A percentile compares a stretch with the other conserved stretches of the same genome.
phyloP scores from a whole-genome alignment of 768 basidiomycete species.

The Calvatia gigantea region DNA sequence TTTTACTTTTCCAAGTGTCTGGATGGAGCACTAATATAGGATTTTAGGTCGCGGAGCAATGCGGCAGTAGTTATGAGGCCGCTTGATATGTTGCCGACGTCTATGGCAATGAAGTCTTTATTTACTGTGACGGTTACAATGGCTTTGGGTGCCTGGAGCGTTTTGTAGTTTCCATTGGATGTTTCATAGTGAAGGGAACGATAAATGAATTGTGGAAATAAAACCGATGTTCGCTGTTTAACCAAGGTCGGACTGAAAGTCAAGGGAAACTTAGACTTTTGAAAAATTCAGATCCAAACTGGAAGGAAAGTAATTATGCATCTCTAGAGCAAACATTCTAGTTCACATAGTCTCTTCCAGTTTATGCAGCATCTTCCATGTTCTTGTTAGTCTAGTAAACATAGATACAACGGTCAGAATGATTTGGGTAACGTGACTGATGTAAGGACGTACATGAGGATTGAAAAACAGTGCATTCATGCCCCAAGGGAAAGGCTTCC shows the following conservation, averaged over 20 bases:
- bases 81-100: conserved; percentile 1
- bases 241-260: neutral
- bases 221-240: conserved; percentile 4
- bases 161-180: neutral
- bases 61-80: neutral
- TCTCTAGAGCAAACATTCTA: conserved; percentile 10
- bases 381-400: conserved; percentile 59
- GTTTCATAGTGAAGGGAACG: neutral
- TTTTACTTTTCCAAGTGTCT: neutral
- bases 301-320: neutral
- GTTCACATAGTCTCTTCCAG: neutral
- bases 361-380: conserved; percentile 31
- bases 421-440: neutral
- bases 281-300: neutral
- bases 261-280: neutral
- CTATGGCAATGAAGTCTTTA: neutral
- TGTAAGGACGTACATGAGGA: conserved; percentile 46
- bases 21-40: neutral
- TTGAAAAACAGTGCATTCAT: conserved; percentile 82
- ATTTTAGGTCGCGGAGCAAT: neutral
- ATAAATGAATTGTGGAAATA: neutral
- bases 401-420: conserved; percentile 4
- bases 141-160: neutral
- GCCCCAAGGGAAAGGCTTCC: conserved; percentile 86
- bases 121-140: neutral